These are phyloP conservation scores for Picea sitchensis DNA, from an alignment of 75 land plant genomes.

Conservation along the genomic window DNA sequence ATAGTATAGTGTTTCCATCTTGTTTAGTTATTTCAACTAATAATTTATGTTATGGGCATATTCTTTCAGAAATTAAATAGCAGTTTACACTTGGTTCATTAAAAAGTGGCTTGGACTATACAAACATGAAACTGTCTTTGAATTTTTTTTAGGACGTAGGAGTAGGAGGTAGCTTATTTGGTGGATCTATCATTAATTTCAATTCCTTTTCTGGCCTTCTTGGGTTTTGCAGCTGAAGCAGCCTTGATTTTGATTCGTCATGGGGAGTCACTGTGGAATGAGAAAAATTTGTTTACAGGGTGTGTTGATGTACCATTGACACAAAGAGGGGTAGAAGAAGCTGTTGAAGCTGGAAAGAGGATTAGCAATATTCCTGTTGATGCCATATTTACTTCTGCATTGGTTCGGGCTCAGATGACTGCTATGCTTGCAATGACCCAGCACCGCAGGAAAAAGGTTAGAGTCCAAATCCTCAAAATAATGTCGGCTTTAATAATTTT, in stretches of 20 bases:
- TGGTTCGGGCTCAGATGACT: slow-evolving; percentile 96
- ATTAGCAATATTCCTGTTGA: slow-evolving; percentile 91
- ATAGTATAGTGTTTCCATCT: not conserved
- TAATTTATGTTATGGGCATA: not conserved
- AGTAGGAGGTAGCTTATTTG: not conserved
- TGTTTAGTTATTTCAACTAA: slow-evolving; percentile 1
- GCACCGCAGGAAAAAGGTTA: slow-evolving; percentile 90
- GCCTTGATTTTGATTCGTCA: slow-evolving; percentile 86
- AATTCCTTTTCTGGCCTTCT: not conserved
- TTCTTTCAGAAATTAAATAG: slow-evolving; percentile 1
- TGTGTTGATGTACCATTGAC: slow-evolving; percentile 96
- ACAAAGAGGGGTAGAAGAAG: slow-evolving; percentile 87
- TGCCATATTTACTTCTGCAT: slow-evolving; percentile 77
- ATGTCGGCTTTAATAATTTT: not conserved
- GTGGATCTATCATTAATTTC: not conserved
- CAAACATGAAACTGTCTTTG: not conserved
- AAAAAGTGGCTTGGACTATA: not conserved
- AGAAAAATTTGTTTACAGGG: slow-evolving; percentile 91
- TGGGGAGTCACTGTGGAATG: slow-evolving; percentile 95
- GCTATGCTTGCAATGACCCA: slow-evolving; percentile 99
- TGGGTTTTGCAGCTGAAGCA: slow-evolving; percentile 57
- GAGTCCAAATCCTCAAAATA: not conserved
- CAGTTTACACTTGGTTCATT: not conserved
- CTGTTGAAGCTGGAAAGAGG: slow-evolving; percentile 93
- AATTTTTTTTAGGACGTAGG: not conserved